Evolutionary conservation across 1,139 yeast genomes (phyloP).

Genomic region (Keqinozyma sinolaborantium): DNA sequence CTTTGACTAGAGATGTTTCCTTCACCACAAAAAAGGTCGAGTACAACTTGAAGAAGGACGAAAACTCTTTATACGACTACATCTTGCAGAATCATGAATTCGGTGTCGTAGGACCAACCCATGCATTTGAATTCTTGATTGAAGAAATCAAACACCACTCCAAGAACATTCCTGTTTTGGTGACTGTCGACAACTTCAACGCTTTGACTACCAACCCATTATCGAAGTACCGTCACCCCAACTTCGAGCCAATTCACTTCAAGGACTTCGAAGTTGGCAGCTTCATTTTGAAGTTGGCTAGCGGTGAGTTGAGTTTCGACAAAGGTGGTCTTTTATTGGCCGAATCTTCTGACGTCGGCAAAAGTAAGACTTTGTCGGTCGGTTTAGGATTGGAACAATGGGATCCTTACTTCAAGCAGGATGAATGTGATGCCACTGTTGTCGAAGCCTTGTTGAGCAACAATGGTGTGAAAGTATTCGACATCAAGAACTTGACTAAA

Average conservation of each 20-base stretch:
- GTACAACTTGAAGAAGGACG: constrained; percentile 36
- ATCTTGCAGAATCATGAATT: constrained; percentile 37
- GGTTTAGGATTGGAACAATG: constrained; percentile 55
- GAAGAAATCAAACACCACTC: constrained; percentile 49
- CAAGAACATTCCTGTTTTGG: constrained; percentile 51
- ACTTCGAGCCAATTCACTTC: constrained; percentile 57
- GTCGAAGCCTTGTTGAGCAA: constrained; percentile 45
- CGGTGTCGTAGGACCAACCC: constrained; percentile 30
- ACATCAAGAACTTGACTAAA: constrained; percentile 49
- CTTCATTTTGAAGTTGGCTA: constrained; percentile 50
- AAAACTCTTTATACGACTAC: constrained; percentile 41
- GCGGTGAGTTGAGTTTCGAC: constrained; percentile 50
- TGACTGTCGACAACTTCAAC: constrained; percentile 76
- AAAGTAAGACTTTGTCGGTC: constrained; percentile 49
- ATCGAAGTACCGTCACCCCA: constrained; percentile 60
- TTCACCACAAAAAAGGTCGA: constrained; percentile 31
- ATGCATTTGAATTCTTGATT: constrained; percentile 50
- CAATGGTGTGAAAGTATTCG: constrained; percentile 46
- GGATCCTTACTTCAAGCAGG: constrained; percentile 52
- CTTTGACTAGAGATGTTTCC: constrained; percentile 42
- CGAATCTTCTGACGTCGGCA: constrained; percentile 34
- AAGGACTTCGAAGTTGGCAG: constrained; percentile 67
- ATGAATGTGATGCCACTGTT: constrained; percentile 52
- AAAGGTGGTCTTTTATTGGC: constrained; percentile 69
- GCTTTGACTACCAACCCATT: constrained; percentile 53